Base-by-base conservation (phyloP, 345 rosid species). In the Capsella bursapastoris region DNA sequence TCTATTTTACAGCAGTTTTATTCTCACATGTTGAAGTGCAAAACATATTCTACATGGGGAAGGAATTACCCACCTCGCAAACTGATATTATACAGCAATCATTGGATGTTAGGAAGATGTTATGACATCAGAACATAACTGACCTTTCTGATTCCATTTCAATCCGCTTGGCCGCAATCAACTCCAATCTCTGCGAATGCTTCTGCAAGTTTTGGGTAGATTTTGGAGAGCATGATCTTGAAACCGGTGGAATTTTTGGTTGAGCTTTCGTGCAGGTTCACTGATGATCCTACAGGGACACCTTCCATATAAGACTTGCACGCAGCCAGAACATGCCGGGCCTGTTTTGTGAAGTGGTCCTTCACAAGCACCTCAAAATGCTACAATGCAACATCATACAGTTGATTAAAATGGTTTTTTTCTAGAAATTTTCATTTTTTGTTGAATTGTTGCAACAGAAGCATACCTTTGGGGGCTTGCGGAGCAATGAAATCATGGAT, bases 211-310 rank as follows among this genome's bases (percentile, higher is more conserved):
- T 86, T 92, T 28, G 90, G 88, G 50, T 77, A 87, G 72, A 95
- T 85, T 87, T 95, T 95, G 57, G 84, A 66, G 3, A 95, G 96
- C 96, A 95, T 95, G 81, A 95, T 86, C 84, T 90, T 90, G 90
- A 95, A 92, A n/a, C 99, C 99, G 1, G 84, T 81, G 14, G 97
- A 90, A 71, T 83, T 80, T 57, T 86, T 83, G 64, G 76, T 77
- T 35, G 79, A 74, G 57, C 71, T 78, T 75, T 73, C 89, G 5
- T 57, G 64, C 63, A 14, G 79, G n/a, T 61, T 72, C 9, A 44
- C 76, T 71, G 85, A 81, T 68, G 43, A 80, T 73, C 89, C 93
- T 47, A 92, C 81, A 3, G 86, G 83, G 32, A 78, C 87, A 35
- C 89, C 97, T 81, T 83, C 87, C 89, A 92, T 83, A 53, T 90